Conservation (phyloP, 2,329 filamentous ascomycete genomes). For the Xylariaceae sp. region DNA sequence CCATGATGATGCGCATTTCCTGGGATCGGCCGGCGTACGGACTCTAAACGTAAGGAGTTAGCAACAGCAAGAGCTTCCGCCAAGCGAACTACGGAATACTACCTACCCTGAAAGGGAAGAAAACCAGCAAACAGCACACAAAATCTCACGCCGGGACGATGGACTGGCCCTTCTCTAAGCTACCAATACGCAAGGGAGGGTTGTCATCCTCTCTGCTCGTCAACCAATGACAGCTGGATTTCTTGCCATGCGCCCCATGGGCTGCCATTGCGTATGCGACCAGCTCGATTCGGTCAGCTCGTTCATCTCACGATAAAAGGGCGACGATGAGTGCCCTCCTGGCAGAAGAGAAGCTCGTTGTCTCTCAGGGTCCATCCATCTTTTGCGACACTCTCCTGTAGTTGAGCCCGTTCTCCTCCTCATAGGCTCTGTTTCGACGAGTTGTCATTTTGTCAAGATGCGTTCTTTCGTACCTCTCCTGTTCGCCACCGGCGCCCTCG, state of each 20-base stretch:
- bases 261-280: background rate
- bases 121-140: background rate
- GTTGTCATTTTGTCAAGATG: conserved; percentile 21
- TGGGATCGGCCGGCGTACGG: no score
- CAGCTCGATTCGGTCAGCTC: background rate
- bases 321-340: background rate
- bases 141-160: background rate
- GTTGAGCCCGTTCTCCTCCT: background rate
- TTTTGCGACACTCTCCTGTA: background rate
- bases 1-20: background rate
- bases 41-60: background rate
- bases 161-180: background rate
- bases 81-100: background rate
- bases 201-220: background rate
- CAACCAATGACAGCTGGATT: background rate
- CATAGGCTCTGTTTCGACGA: background rate
- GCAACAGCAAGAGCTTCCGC: background rate
- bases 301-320: background rate
- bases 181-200: background rate
- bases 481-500: conserved; percentile 20
- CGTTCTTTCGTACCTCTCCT: conserved; percentile 21
- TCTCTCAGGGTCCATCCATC: background rate
- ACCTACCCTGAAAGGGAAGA: background rate
- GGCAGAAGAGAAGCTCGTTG: background rate
- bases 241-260: background rate